Conservation (phyloP, 768 basidiomycete genomes). For the Termitomyces eurrhizus region DNA sequence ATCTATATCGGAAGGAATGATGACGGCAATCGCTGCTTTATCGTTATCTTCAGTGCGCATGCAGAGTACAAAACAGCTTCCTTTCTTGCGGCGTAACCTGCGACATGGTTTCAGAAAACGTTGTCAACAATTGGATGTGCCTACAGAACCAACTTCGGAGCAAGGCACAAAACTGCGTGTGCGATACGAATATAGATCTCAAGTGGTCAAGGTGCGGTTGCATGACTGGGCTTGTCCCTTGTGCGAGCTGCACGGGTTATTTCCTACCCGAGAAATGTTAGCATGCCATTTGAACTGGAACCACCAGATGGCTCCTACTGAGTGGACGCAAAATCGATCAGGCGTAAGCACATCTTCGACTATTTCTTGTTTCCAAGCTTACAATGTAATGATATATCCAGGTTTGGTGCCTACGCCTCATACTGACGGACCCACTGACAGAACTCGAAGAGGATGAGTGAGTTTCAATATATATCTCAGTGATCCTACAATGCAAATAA, state of each 20-base stretch:
- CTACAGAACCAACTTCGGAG: constrained; percentile 19
- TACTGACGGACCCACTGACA: background rate
- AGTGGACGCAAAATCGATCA: constrained; percentile 30
- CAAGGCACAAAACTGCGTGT: constrained; percentile 11
- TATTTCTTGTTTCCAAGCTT: background rate
- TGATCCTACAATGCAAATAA: background rate
- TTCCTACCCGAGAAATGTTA: constrained; percentile 40
- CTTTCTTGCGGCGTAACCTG: constrained; percentile 55
- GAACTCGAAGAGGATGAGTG: background rate
- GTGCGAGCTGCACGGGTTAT: constrained; percentile 43
- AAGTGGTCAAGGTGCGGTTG: constrained; percentile 25
- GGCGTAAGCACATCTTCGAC: constrained; percentile 12
- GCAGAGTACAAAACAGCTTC: constrained; percentile 37
- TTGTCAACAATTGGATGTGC: constrained; percentile 36
- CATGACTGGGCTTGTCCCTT: constrained; percentile 47
- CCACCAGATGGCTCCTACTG: constrained; percentile 35
- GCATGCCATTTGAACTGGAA: constrained; percentile 46
- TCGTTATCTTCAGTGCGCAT: constrained; percentile 30
- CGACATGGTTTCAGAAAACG: constrained; percentile 41
- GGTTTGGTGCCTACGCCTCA: constrained; percentile 10
- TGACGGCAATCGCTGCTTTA: constrained; percentile 31
- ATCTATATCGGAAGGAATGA: constrained; percentile 18
- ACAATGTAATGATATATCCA: background rate
- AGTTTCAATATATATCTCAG: background rate
- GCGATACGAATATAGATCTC: constrained; percentile 18